Conservation (phyloP, 768 basidiomycete genomes). For the Termitomyces sp. region DNA sequence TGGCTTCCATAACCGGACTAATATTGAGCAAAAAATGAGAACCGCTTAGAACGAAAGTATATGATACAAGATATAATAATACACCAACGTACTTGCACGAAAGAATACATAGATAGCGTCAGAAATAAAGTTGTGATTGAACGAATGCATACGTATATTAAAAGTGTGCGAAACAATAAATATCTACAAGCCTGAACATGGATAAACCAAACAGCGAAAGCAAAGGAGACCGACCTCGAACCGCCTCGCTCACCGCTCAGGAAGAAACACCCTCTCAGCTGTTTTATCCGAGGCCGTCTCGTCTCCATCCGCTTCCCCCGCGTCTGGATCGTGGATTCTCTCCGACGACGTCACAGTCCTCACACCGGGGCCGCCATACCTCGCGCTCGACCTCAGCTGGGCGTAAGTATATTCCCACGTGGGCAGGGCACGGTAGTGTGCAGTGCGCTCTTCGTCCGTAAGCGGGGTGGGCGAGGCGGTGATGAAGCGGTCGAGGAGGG, state of each 20-base stretch:
- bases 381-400: not conserved
- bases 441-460: constrained; percentile 24
- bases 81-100: no score
- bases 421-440: constrained; percentile 8
- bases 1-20: no score
- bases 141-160: no score
- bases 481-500: constrained; percentile 29
- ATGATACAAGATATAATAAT: no score
- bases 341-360: constrained; percentile 4
- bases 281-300: constrained; percentile 39
- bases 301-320: constrained; percentile 29
- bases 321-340: constrained; percentile 23
- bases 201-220: not conserved
- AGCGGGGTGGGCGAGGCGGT: constrained; percentile 32
- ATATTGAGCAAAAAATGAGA: no score
- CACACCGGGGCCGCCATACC: not conserved
- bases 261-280: constrained; percentile 35
- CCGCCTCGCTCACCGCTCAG: constrained; percentile 36
- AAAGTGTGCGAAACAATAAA: not conserved
- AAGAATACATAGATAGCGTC: no score
- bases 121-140: no score
- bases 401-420: not conserved
- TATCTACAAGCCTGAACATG: not conserved
- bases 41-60: no score
- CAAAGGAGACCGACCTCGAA: not conserved